Evolutionary conservation across 1,284 basidiomycete genomes (phyloP).

Genomic region (Boletellus deceptivus): DNA sequence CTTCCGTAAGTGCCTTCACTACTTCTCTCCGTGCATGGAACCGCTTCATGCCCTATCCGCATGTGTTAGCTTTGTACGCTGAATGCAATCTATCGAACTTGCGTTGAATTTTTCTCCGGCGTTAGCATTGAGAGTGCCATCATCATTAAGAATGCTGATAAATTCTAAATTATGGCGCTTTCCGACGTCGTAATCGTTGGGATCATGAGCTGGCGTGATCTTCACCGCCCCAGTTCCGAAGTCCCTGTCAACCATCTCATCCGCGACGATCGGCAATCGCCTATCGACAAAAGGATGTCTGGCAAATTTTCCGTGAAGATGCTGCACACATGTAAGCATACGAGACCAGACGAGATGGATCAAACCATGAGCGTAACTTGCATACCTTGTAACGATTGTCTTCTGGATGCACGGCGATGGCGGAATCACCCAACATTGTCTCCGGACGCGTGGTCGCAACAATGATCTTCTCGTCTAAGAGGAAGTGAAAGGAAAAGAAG

Average conservation of each 20-base stretch:
- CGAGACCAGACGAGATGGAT: neutral
- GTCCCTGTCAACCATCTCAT: constrained; percentile 90
- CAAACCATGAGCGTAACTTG: neutral
- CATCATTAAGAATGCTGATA: constrained; percentile 96
- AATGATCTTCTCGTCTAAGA: constrained; percentile 82
- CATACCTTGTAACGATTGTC: constrained; percentile 82
- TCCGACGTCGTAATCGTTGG: constrained; percentile 97
- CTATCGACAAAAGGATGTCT: constrained; percentile 90
- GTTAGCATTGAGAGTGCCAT: constrained; percentile 94
- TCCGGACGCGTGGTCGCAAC: constrained; percentile 98
- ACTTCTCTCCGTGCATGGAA: constrained; percentile 92
- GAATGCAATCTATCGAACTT: constrained; percentile 11
- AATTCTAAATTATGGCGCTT: constrained; percentile 87
- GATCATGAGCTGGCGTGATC: constrained; percentile 99
- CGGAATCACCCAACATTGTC: constrained; percentile 98
- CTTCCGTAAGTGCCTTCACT: constrained; percentile 82
- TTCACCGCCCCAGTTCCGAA: constrained; percentile 99
- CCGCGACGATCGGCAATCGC: constrained; percentile 86
- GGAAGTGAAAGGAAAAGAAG: neutral
- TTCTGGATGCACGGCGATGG: constrained; percentile 94
- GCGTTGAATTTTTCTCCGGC: constrained; percentile 80
- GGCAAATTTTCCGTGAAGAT: constrained; percentile 93
- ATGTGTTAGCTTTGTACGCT: neutral
- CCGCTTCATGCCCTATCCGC: constrained; percentile 83
- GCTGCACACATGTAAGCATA: constrained; percentile 38